A percentile compares a stretch with the other conserved stretches of the same genome.
Conservation (phyloP, 345 rosid genomes). For the Eucalyptus globulus region DNA sequence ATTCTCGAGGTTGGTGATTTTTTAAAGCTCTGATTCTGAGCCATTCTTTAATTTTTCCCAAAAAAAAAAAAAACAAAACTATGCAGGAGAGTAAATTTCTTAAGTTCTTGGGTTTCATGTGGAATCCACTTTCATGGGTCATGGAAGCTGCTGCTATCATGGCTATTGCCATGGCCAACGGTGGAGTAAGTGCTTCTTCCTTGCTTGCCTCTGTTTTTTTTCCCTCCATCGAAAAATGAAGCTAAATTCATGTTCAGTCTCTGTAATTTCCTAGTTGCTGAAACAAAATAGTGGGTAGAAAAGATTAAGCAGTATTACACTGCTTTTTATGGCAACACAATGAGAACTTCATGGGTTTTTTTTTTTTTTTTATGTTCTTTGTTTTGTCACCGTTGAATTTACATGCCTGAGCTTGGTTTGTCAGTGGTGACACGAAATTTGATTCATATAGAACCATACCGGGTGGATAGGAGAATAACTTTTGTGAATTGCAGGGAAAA, state of each 20-base stretch:
- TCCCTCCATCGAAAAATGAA: neutral
- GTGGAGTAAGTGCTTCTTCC: slow-evolving; percentile 29
- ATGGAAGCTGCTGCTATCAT: slow-evolving; percentile 75
- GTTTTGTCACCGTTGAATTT: neutral
- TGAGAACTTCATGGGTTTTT: neutral
- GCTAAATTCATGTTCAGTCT: neutral
- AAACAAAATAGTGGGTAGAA: neutral
- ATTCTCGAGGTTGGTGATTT: neutral
- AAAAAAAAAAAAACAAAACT: neutral
- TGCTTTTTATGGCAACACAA: neutral
- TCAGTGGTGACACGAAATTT: neutral
- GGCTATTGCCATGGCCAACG: slow-evolving; percentile 72
- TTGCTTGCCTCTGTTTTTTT: neutral
- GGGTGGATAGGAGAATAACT: neutral
- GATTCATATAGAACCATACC: neutral
- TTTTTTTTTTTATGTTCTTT: neutral
- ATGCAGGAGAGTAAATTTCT: slow-evolving; percentile 48
- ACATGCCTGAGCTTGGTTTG: neutral
- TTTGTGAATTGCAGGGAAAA: slow-evolving; percentile 26
- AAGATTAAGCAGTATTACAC: neutral
- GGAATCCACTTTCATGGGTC: slow-evolving; percentile 76
- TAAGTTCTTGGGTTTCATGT: slow-evolving; percentile 60
- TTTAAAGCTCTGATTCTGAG: neutral
- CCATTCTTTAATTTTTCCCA: neutral
- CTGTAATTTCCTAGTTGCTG: neutral